These are phyloP conservation scores for Ziziphus jujuba DNA, from an alignment of 306 rosid genomes.

Conservation along the genomic window DNA sequence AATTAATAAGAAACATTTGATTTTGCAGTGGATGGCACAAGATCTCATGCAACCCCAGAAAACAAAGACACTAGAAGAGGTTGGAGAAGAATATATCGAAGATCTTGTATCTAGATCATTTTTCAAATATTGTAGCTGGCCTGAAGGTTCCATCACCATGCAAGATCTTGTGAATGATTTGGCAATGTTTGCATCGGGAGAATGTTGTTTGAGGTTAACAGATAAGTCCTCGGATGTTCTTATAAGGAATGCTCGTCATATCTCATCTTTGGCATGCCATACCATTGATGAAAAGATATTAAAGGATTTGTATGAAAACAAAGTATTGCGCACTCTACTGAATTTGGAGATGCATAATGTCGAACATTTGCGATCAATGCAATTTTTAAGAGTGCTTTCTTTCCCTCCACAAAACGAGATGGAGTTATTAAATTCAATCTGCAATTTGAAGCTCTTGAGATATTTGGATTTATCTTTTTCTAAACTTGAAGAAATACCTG, in stretches of 20 bases:
- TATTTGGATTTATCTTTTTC: no score
- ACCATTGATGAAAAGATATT: no score
- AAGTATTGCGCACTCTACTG: slow-evolving; percentile 1
- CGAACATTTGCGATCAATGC: not conserved
- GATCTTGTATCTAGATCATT: slow-evolving; percentile 31
- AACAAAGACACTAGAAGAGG: not conserved
- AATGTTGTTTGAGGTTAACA: not conserved
- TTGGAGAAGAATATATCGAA: slow-evolving; percentile 23
- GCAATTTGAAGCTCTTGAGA: no score
- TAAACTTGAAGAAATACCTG: no score
- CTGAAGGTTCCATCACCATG: not conserved
- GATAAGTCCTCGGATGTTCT: not conserved
- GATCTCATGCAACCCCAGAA: slow-evolving; percentile 6
- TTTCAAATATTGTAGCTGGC: not conserved
- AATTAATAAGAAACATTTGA: slow-evolving; percentile 5
- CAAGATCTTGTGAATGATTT: slow-evolving; percentile 19
- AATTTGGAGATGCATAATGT: not conserved
- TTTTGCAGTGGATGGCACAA: slow-evolving; percentile 43
- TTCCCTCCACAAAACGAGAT: not conserved
- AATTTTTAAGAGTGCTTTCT: not conserved
- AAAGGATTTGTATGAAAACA: not conserved
- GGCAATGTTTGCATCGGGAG: not conserved
- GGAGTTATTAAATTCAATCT: no score
- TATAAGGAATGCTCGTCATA: not conserved
- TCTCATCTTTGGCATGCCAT: not conserved